Conservation (phyloP, 169 alveolate genomes). For the Theileria equi region DNA sequence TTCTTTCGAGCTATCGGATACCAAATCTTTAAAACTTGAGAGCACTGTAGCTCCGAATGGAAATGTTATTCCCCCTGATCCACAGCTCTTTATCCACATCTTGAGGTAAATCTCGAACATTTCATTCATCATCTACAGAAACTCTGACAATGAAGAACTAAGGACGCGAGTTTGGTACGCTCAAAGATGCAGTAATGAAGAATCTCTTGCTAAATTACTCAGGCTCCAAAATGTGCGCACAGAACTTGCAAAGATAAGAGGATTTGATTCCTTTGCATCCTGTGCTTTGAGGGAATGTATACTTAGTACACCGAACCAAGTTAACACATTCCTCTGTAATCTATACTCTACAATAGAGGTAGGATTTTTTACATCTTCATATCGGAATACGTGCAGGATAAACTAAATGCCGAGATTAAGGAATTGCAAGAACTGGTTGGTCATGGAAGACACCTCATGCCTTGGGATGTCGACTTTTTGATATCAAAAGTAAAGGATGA, state of each 20-base stretch:
- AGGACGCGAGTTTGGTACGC: constrained; percentile 47
- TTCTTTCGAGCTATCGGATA: constrained; percentile 38
- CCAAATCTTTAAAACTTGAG: constrained; percentile 16
- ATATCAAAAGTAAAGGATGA: constrained; percentile 17
- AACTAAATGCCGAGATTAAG: not conserved
- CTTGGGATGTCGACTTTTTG: constrained; percentile 62
- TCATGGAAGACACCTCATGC: not conserved
- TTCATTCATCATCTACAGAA: constrained; percentile 10
- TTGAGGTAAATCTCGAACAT: constrained; percentile 4
- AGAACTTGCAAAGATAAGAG: constrained; percentile 20
- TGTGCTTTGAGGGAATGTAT: constrained; percentile 63
- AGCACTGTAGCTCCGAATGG: constrained; percentile 3
- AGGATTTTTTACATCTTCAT: not conserved
- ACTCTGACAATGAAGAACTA: constrained; percentile 19
- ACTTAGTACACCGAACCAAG: constrained; percentile 9
- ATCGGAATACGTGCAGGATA: not conserved
- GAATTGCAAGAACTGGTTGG: constrained; percentile 5
- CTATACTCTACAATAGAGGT: constrained; percentile 8
- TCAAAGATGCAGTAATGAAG: constrained; percentile 39
- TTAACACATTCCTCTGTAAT: constrained; percentile 18
- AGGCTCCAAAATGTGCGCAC: constrained; percentile 12
- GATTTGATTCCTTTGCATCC: constrained; percentile 27
- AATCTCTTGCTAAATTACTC: not conserved
- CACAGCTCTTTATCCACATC: constrained; percentile 17
- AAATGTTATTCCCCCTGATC: constrained; percentile 12